phyloP scores from a whole-genome alignment of 768 basidiomycete species.

The Sarcomyxa edulis region DNA sequence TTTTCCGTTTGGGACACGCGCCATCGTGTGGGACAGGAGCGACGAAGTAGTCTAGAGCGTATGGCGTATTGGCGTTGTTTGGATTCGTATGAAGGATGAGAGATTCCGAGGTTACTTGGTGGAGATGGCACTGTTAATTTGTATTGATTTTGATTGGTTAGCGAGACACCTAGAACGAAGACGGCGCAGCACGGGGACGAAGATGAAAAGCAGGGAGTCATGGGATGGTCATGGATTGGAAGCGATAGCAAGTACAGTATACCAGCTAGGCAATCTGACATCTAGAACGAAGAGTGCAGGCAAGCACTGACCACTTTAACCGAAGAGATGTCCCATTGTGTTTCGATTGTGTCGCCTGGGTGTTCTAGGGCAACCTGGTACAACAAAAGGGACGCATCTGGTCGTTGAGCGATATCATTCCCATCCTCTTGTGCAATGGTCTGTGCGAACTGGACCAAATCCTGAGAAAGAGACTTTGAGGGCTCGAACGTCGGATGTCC shows the following conservation, averaged over 20 bases:
- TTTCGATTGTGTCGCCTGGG: constrained; percentile 31
- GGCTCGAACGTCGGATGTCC: constrained; percentile 30
- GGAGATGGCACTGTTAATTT: constrained; percentile 60
- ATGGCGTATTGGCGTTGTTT: constrained; percentile 38
- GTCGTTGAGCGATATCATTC: constrained; percentile 32
- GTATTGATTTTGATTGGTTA: constrained; percentile 3
- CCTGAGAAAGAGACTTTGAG: constrained; percentile 36
- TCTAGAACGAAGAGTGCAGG: constrained; percentile 12
- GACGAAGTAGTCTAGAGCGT: constrained; percentile 69
- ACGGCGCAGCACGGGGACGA: constrained; percentile 1
- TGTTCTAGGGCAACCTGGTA: constrained; percentile 72
- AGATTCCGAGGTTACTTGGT: constrained; percentile 45
- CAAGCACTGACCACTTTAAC: constrained; percentile 51
- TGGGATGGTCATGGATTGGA: no score
- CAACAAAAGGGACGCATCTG: no score
- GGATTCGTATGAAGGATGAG: constrained; percentile 50
- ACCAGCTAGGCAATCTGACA: constrained; percentile 1
- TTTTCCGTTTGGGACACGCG: constrained; percentile 43
- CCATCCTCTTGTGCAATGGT: constrained; percentile 28
- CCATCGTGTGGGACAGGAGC: constrained; percentile 66
- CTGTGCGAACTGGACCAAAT: constrained; percentile 40
- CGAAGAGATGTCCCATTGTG: constrained; percentile 52
- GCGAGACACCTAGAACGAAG: no score
- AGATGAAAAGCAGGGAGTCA: constrained; percentile 4
- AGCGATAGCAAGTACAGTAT: no score